Evolutionary conservation across 306 rosid genomes (phyloP), one percentile per base, ranked within the genome.

Genomic region (Dryas octopetala): DNA sequence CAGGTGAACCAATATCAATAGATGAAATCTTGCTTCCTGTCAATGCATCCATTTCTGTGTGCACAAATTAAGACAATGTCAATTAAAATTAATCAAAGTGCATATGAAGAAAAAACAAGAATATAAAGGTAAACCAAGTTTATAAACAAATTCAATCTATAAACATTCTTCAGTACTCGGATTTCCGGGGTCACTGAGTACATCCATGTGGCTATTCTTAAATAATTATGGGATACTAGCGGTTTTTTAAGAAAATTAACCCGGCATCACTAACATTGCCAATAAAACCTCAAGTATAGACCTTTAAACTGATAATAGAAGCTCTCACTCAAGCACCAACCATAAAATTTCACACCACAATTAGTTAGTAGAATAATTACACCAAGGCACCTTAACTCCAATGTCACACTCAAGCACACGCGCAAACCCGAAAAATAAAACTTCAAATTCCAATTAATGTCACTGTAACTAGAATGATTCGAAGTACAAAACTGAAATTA

Each of bases 21-120:
- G 93, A 86, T 28, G 98, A 86, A 73, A 90, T 87, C 89, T 90
- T 95, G 92, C 91, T 80, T 79, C 99, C 99, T 28, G 99, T 91
- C 74, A 92, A 80, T 48, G 97, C 97, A 85, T 95, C 99, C 76
- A 90, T 89, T 79, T 95, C 99, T 95, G 86, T 61, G 57, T 23
- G 17, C 78, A 74, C 71, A 82, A 76, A 77, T 62, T 53, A 49
- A 46, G 52, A 48, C 14, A 61, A 49, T 13, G 32, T 73, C n/a
- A 28, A 32, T 52, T 7, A 4, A 54, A 55, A 43, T 53, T 38
- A 52, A 40, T 50, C 53, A 3, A 43, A 59, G 32, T 23, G 13
- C 26, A 60, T 0, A 51, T 4, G 19, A 45, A 17, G 23, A 14
- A 47, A 57, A 61, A 54, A 14, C 77, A 1, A 62, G 23, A 53